These are phyloP conservation scores for Pseudocercospora ulei DNA, from an alignment of 2,329 filamentous ascomycete genomes.

Conservation along the genomic window DNA sequence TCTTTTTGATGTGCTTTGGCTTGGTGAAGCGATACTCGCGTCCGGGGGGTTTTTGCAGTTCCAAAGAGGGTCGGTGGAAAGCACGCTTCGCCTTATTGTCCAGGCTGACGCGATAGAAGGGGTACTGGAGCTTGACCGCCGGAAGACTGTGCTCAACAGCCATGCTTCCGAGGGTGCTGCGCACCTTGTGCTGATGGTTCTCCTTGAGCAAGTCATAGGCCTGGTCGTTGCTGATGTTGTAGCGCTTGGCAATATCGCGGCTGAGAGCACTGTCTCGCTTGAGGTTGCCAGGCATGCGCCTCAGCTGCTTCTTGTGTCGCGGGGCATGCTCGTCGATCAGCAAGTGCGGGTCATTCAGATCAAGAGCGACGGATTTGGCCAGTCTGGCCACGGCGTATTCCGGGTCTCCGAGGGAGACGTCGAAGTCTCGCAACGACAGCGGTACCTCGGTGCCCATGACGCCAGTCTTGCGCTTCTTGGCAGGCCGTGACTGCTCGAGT, in stretches of 20 bases:
- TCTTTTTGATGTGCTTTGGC: conserved; percentile 65
- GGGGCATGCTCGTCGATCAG: conserved; percentile 68
- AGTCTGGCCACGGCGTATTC: conserved; percentile 61
- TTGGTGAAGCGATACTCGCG: conserved; percentile 63
- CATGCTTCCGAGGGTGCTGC: conserved; percentile 81
- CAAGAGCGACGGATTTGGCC: conserved; percentile 69
- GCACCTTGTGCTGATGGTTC: conserved; percentile 91
- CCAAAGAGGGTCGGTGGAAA: conserved; percentile 72
- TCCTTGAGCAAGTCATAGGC: conserved; percentile 93
- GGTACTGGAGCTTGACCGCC: conserved; percentile 82
- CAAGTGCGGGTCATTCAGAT: conserved; percentile 79
- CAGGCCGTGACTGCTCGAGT: conserved; percentile 36
- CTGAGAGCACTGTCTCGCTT: conserved; percentile 60
- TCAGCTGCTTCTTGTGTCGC: conserved; percentile 49
- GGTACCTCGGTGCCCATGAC: conserved; percentile 18
- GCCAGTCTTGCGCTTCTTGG: conserved; percentile 57
- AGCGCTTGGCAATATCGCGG: conserved; percentile 66
- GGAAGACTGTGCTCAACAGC: conserved; percentile 92
- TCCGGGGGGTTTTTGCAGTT: conserved; percentile 51
- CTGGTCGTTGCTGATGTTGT: conserved; percentile 93
- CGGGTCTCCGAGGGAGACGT: conserved; percentile 63
- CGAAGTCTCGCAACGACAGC: conserved; percentile 19
- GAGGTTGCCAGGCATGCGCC: conserved; percentile 44
- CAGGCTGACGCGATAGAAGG: conserved; percentile 86
- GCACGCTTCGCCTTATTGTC: conserved; percentile 62